Percentiles rank a stretch among this genome's conserved stretches.
These are phyloP conservation scores for Leptographium lundbergii DNA, from an alignment of 2,329 filamentous ascomycete genomes.

Conservation along the genomic window DNA sequence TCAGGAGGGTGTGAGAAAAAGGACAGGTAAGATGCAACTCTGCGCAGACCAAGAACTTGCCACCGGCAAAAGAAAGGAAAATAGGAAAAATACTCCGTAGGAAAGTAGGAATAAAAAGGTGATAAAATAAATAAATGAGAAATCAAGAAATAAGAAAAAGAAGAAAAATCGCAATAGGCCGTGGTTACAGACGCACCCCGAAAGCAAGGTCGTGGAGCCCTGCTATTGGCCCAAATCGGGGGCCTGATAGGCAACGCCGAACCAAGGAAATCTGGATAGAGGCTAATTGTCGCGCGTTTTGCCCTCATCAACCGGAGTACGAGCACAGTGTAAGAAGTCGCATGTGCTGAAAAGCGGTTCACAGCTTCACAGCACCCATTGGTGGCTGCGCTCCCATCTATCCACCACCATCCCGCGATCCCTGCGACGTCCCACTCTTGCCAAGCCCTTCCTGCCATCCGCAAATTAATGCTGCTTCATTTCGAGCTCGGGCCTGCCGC, in stretches of 20 bases:
- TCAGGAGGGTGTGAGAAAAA: background rate
- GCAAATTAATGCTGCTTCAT: background rate
- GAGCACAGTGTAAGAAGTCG: background rate
- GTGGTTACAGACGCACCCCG: background rate
- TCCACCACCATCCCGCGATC: background rate
- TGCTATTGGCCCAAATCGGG: conserved; percentile 5
- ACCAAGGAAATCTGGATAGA: background rate
- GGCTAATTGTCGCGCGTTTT: background rate
- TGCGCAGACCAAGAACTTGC: background rate
- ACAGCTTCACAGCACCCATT: background rate
- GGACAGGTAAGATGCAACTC: background rate
- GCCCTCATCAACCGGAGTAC: background rate
- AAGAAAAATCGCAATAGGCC: background rate
- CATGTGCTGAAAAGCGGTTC: background rate
- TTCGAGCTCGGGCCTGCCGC: background rate
- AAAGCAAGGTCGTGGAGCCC: conserved; percentile 7
- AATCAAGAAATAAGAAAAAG: background rate
- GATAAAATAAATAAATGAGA: background rate
- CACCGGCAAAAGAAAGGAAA: background rate
- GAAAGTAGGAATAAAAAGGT: background rate
- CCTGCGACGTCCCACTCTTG: background rate
- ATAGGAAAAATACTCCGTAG: too few relatives aligned
- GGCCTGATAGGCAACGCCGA: background rate
- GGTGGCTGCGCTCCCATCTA: background rate
- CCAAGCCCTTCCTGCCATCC: background rate